Percentiles rank a stretch among this genome's conserved stretches.
phyloP scores from a whole-genome alignment of 176 grass and related monocot species.

The Oryza officinalis region DNA sequence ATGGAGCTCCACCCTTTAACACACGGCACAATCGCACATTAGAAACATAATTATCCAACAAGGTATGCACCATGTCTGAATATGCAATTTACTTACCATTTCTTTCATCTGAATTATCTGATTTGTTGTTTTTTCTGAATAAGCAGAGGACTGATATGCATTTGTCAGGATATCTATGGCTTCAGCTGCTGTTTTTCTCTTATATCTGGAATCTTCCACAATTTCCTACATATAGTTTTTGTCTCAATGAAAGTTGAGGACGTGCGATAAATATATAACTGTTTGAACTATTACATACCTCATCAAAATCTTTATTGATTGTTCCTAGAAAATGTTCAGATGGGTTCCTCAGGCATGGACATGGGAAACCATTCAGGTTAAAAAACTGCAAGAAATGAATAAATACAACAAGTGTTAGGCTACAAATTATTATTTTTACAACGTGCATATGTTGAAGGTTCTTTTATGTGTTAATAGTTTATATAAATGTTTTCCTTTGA shows the following conservation, averaged over 20 bases:
- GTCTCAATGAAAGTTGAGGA: background rate
- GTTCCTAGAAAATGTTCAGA: conserved; percentile 51
- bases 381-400: conserved; percentile 42
- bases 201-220: conserved; percentile 21
- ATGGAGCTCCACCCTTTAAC: conserved; percentile 34
- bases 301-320: conserved; percentile 53
- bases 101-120: conserved; percentile 39
- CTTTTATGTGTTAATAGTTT: too few species aligned
- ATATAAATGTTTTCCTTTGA: too few species aligned
- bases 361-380: conserved; percentile 40
- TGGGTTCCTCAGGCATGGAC: conserved; percentile 41
- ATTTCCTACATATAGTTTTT: conserved; percentile 33
- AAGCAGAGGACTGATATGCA: conserved; percentile 32
- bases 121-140: conserved; percentile 14
- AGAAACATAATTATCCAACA: too few species aligned
- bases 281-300: conserved; percentile 24
- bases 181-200: conserved; percentile 36
- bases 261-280: too few species aligned
- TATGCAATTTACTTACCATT: conserved; percentile 11
- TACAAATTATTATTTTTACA: too few species aligned
- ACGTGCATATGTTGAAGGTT: too few species aligned
- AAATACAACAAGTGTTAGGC: too few species aligned
- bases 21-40: background rate
- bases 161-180: conserved; percentile 44
- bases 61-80: too few species aligned